phyloP scores from a whole-genome alignment of 116 monocot genomes.

The Cymodocea nodosa region DNA sequence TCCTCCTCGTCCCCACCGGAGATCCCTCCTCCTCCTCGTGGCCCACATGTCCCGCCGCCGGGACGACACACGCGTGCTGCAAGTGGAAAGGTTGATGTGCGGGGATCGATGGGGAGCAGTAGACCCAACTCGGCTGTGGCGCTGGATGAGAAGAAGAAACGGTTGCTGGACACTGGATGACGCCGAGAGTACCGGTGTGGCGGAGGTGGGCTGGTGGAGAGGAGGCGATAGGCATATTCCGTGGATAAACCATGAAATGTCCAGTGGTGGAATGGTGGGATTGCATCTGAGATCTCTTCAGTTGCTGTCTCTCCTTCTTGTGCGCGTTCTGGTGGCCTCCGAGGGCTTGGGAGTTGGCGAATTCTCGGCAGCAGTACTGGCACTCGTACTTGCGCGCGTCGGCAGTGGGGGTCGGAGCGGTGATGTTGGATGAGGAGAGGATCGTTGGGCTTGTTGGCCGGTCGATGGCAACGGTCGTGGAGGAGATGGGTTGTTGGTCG shows the following conservation, averaged over 20 bases:
- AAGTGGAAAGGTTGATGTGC: neutral
- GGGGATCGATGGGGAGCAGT: conserved; percentile 1
- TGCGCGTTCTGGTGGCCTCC: conserved; percentile 99
- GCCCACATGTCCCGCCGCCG: neutral
- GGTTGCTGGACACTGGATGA: neutral
- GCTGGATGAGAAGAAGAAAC: conserved; percentile 8
- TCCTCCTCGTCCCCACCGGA: neutral
- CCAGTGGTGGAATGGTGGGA: conserved; percentile 6
- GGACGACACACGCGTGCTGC: neutral
- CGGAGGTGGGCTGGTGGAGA: conserved; percentile 18
- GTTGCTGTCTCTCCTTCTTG: conserved; percentile 86
- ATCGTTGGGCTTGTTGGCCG: conserved; percentile 1
- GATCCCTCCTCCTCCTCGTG: neutral
- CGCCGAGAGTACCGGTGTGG: conserved; percentile 5
- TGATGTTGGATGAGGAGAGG: conserved; percentile 9
- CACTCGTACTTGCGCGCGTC: conserved; percentile 77
- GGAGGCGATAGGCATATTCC: conserved; percentile 23
- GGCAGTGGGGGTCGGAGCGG: conserved; percentile 2
- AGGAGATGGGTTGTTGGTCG: neutral
- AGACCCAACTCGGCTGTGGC: conserved; percentile 18
- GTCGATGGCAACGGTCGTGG: neutral
- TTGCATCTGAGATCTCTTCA: conserved; percentile 36
- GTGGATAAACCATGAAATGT: conserved; percentile 5
- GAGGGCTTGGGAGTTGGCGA: conserved; percentile 86
- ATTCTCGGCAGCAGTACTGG: conserved; percentile 91